Evolutionary conservation across 257 asterid species (phyloP).

Genomic region (Oldenlandia corymbosa): DNA sequence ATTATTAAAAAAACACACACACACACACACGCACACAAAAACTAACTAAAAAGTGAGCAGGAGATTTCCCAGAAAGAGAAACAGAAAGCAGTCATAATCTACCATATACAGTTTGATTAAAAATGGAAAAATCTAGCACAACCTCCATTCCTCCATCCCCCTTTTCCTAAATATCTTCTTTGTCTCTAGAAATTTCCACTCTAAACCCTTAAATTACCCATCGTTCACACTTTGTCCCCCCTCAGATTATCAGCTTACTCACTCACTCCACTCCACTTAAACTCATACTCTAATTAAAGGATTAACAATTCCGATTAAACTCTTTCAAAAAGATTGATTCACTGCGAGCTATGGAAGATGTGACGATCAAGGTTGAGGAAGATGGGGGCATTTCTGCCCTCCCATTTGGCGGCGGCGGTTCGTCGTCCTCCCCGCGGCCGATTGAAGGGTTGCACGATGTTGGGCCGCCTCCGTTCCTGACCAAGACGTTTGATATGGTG

Average conservation of each 20-base stretch:
- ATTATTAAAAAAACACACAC: too few species aligned
- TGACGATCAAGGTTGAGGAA: slow-evolving; percentile 42
- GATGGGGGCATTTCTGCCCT: slow-evolving; percentile 19
- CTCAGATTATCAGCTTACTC: not conserved
- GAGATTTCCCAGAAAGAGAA: slow-evolving; percentile 2
- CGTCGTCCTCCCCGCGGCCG: slow-evolving; percentile 53
- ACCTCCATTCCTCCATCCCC: slow-evolving; percentile 1
- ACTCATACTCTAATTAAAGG: not conserved
- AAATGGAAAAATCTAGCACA: not conserved
- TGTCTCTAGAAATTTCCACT: slow-evolving; percentile 32
- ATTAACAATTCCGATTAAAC: too few species aligned
- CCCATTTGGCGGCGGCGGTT: slow-evolving; percentile 14
- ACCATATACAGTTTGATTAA: too few species aligned
- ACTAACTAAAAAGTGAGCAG: not conserved
- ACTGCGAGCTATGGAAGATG: slow-evolving; percentile 13
- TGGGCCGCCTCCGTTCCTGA: slow-evolving; percentile 89
- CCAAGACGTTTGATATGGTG: slow-evolving; percentile 81
- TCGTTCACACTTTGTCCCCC: not conserved
- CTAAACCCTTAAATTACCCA: slow-evolving; percentile 4
- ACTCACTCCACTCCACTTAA: not conserved
- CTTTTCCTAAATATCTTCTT: not conserved
- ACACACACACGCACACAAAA: too few species aligned
- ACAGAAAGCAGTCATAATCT: too few species aligned
- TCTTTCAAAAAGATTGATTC: not conserved
- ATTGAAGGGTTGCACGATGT: slow-evolving; percentile 74